phyloP scores from a whole-genome alignment of 257 asterid genomes.

The Solanum pinnatisectum region DNA sequence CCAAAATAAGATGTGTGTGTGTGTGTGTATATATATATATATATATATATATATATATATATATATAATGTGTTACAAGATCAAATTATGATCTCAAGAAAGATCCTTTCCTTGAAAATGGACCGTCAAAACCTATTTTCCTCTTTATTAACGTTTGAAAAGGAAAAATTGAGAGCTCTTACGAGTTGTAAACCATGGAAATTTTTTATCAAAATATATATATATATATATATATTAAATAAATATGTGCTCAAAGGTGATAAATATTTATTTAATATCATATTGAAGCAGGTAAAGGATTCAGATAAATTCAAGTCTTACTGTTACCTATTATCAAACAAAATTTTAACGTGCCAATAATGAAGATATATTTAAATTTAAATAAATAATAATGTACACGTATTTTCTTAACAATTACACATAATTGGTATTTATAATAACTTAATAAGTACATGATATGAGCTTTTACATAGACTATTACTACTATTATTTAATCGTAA shows the following conservation, averaged over 20 bases:
- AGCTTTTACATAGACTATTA: not conserved
- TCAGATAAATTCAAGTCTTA: not conserved
- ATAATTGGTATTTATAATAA: not conserved
- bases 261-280: no score
- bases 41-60: no score
- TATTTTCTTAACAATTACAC: not conserved
- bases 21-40: no score
- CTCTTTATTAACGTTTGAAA: no score
- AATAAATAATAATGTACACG: not conserved
- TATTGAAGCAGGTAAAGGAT: not conserved
- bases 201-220: no score
- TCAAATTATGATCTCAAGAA: not conserved
- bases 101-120: not conserved
- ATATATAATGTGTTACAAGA: not conserved
- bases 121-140: not conserved
- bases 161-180: not conserved
- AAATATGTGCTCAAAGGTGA: not conserved
- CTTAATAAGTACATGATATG: not conserved
- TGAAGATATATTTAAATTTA: no score
- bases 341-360: no score
- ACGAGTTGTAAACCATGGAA: not conserved
- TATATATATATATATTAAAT: no score
- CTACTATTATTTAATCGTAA: not conserved
- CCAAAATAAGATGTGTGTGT: not conserved
- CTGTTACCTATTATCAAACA: no score